Evolutionary conservation across 495 filamentous ascomycete genomes (phyloP).

Genomic region (Rostrohypoxylon terebratum): DNA sequence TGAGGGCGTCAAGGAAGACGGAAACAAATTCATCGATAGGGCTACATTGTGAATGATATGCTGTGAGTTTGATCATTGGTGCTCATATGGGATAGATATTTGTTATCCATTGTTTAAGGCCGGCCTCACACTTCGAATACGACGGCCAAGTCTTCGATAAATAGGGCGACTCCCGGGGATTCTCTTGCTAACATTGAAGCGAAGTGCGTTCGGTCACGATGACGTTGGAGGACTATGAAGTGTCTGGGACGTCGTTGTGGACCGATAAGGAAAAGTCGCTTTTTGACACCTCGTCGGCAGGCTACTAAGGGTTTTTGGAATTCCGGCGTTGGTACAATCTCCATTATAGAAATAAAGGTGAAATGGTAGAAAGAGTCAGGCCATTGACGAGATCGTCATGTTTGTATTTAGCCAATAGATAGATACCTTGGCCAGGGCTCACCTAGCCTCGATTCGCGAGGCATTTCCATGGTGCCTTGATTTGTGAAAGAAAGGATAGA

Average conservation of each 20-base stretch:
- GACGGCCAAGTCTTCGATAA: conserved; percentile 3
- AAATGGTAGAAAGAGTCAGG: background rate
- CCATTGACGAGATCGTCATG: too few relatives aligned
- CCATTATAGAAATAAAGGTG: background rate
- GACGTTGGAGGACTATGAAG: too few relatives aligned
- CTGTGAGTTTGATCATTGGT: conserved; percentile 1
- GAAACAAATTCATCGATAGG: background rate
- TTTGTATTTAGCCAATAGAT: too few relatives aligned
- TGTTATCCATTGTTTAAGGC: background rate
- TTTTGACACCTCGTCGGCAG: background rate
- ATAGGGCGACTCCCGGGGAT: background rate
- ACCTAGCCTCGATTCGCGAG: too few relatives aligned
- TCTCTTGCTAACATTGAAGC: background rate
- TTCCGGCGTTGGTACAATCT: background rate
- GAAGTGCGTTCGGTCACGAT: too few relatives aligned
- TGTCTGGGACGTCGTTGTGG: too few relatives aligned
- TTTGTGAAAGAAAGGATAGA: background rate
- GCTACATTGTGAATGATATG: background rate
- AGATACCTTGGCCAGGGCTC: too few relatives aligned
- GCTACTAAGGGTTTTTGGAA: background rate
- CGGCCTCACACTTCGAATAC: background rate
- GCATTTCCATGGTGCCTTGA: background rate
- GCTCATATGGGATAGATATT: background rate
- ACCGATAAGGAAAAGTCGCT: too few relatives aligned
- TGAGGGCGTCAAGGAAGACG: background rate